Evolutionary conservation across 345 rosid genomes (phyloP), one percentile per base, ranked within the genome.

Genomic region (Xanthoceras sorbifolium): DNA sequence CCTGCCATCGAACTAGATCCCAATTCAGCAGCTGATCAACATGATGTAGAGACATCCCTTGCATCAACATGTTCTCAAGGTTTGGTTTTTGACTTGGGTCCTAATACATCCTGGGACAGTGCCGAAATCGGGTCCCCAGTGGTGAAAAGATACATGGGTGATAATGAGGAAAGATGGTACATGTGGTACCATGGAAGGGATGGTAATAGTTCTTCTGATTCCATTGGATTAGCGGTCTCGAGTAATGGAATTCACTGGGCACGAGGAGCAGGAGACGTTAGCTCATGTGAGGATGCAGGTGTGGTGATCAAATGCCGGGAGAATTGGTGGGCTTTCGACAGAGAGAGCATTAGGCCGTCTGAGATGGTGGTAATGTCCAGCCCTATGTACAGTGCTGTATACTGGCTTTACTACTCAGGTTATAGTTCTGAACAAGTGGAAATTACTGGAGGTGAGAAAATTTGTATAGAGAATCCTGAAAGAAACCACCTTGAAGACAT

Each of bases 251-350:
- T 86, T 68, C 89, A 85, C 52, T 84, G 91, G 91, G 78, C 74
- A 48, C 38, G 83, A 46, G 82, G 82, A 23, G 7, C 25, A 31
- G 83, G 50, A 32, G 62, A 59, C 3, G 77, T 77, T 14, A 63
- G 38, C 14, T 80, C 85, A 14, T 40, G 69, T 50, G 77, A 38
- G 14, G 85, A 82, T 79, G 85, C 78, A 20, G 91, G 89, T 60
- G 22, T 76, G 78, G 86, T 84, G 32, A 76, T 87, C 86, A 70
- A 75, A 1, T 80, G 76, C 54, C 40, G 87, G 44, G 64, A 79
- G 38, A 82, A 85, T 68, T 87, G 91, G 89, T 87, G 90, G 90
- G 83, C 83, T 23, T 87, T 85, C 57, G 90, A 87, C 72, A 87
- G 84, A 0, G 60, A 66, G n/a, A 77, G 89, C 62, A 77, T 85